Base-by-base conservation (phyloP, 805 yeast genomes). In the Saccharomycopsis olivae region DNA sequence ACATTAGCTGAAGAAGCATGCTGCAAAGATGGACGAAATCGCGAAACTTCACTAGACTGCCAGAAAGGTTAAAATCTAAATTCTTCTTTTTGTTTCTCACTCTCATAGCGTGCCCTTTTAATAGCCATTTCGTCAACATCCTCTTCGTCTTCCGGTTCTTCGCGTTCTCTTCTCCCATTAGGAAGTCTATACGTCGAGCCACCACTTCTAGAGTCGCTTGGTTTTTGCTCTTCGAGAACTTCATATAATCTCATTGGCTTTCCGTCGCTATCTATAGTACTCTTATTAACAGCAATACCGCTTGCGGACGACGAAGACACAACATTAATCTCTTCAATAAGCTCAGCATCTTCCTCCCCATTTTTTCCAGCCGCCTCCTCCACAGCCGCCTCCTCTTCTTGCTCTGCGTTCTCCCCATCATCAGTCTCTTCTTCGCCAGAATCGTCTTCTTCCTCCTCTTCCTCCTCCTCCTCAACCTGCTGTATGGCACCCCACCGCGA, bases 381-480 rank as follows among this genome's bases (percentile, higher is more conserved):
- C 13, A 35, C 38, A n/a, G 20, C 33, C 1, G n/a, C 35, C 8
- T 24, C 38, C 2, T 34, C 58, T 9, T 44, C 51, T 8, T 48
- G 55, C 4, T 52, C 53, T 19, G 41, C 53, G 1, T 33, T 44
- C 9, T 23, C 35, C 15, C 39, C 39, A 21, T 42, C 43, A 20
- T 15, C 20, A 14, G 17, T 40, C 13, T 29, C 47, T 9, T 33
- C 48, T 21, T 47, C 35, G 3, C 44, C 53, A 4, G 48, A 46
- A 15, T 53, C 50, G 15, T 47, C 52, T 3, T 58, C 68, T 29
- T 61, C 56, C 1, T 47, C 58, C 19, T 54, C 60, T 20, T 55
- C 65, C 5, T 55, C 62, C n/a, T 59, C 53, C 29, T 59, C 62
- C 46, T 57, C 57, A n/a, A 53, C 62, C 2, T 50, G 54, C 16